Evolutionary conservation across 1,139 yeast genomes (phyloP).

Genomic region (Geotrichum reessii): DNA sequence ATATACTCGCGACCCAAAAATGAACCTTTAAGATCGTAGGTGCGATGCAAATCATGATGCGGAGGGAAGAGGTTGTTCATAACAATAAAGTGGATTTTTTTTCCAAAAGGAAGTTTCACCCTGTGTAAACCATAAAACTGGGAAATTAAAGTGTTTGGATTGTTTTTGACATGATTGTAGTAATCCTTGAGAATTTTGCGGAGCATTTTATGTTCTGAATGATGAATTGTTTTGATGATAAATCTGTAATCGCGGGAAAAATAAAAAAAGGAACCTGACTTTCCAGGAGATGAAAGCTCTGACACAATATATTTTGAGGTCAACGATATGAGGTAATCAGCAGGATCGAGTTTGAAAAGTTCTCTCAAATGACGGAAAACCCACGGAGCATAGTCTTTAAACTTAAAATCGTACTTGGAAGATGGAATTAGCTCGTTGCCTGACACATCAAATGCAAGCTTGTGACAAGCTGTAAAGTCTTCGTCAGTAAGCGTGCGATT

Average conservation of each 20-base stretch:
- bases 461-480: constrained; percentile 68
- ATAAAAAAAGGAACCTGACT: constrained; percentile 93
- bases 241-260: constrained; percentile 89
- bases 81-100: constrained; percentile 88
- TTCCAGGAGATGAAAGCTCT: constrained; percentile 94
- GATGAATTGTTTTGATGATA: constrained; percentile 93
- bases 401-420: constrained; percentile 90
- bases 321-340: constrained; percentile 86
- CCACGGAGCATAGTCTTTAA: constrained; percentile 93
- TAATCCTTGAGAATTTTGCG: constrained; percentile 71
- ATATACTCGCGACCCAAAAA: constrained; percentile 63
- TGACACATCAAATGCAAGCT: constrained; percentile 77
- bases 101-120: constrained; percentile 78
- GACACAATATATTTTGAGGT: constrained; percentile 90
- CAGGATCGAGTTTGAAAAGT: constrained; percentile 84
- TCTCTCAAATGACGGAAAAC: constrained; percentile 82
- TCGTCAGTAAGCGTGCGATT: constrained; percentile 64
- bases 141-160: constrained; percentile 83
- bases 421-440: constrained; percentile 91
- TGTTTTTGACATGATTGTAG: constrained; percentile 68
- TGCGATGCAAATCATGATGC: constrained; percentile 75
- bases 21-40: constrained; percentile 91
- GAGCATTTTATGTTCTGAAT: constrained; percentile 81
- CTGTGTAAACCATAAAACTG: constrained; percentile 96
- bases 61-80: constrained; percentile 98